Conservation (phyloP, 1,139 yeast genomes). For the Lodderomyces orthopsilosis region DNA sequence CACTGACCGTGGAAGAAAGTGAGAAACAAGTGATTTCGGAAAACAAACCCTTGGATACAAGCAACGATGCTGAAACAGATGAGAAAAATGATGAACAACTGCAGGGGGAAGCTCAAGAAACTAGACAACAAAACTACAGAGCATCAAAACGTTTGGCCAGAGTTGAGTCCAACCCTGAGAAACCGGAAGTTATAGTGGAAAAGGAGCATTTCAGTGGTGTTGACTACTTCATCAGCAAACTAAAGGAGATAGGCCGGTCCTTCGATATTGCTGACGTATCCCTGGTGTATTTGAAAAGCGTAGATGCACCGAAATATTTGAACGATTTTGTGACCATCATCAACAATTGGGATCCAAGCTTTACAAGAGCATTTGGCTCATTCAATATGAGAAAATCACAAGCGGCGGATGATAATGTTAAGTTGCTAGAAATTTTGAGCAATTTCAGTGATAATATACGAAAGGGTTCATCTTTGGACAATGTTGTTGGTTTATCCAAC, state of each 20-base stretch:
- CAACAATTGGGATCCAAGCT: constrained; percentile 23
- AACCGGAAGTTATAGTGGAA: constrained; percentile 18
- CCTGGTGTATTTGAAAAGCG: constrained; percentile 17
- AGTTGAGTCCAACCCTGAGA: constrained; percentile 17
- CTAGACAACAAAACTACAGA: constrained; percentile 24
- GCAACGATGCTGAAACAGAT: constrained; percentile 6
- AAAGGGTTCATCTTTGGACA: not conserved
- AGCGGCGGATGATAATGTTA: constrained; percentile 29
- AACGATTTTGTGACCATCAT: constrained; percentile 27
- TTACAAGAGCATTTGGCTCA: constrained; percentile 15
- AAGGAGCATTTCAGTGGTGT: constrained; percentile 24
- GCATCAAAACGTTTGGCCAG: constrained; percentile 39
- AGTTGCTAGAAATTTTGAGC: constrained; percentile 38
- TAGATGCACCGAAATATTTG: constrained; percentile 12
- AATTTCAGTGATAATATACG: constrained; percentile 27
- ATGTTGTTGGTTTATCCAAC: not conserved
- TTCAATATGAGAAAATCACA: constrained; percentile 16
- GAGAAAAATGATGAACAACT: constrained; percentile 5
- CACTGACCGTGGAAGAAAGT: constrained; percentile 1
- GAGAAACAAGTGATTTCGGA: constrained; percentile 3
- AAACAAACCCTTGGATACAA: constrained; percentile 1
- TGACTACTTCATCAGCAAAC: constrained; percentile 11
- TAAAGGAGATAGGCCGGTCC: constrained; percentile 9
- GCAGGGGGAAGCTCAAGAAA: constrained; percentile 20
- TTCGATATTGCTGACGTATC: constrained; percentile 20